Percentiles rank a stretch among this genome's conserved stretches.
Evolutionary conservation across 371 early-diverging fungal genomes (phyloP).

Genomic region (Haplosporangium sp.): DNA sequence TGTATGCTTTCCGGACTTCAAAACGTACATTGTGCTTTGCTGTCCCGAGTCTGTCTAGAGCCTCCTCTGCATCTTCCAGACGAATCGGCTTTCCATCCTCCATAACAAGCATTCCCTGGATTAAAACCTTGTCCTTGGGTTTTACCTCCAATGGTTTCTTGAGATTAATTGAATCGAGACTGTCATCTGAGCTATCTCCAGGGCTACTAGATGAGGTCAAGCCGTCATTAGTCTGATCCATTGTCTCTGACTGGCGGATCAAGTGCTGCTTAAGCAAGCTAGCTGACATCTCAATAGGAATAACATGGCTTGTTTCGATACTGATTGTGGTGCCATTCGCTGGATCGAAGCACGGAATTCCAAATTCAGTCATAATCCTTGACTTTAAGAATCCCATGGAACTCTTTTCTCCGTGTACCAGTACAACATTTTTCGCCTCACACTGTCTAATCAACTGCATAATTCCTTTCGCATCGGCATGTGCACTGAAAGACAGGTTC

Average conservation of each 20-base stretch:
- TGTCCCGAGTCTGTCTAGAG: conserved; percentile 39
- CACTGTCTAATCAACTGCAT: conserved; percentile 96
- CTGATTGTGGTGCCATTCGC: conserved; percentile 86
- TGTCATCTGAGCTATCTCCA: conserved; percentile 46
- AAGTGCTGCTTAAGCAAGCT: conserved; percentile 62
- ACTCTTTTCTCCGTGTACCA: conserved; percentile 98
- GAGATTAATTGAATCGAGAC: conserved; percentile 13
- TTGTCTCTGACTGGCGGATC: conserved; percentile 38
- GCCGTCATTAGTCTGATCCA: conserved; percentile 22
- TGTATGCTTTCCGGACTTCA: conserved; percentile 50
- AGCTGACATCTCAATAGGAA: conserved; percentile 69
- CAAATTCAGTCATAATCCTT: conserved; percentile 86
- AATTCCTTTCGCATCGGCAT: conserved; percentile 99
- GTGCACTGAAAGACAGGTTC: conserved; percentile 98
- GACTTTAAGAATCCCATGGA: conserved; percentile 92
- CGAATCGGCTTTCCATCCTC: conserved; percentile 55
- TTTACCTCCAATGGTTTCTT: conserved; percentile 26
- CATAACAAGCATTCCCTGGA: conserved; percentile 59
- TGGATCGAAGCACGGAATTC: conserved; percentile 89
- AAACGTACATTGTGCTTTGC: conserved; percentile 52
- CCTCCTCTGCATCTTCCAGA: conserved; percentile 54
- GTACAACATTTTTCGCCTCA: conserved; percentile 93
- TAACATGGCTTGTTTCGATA: conserved; percentile 71
- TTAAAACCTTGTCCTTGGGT: conserved; percentile 54
- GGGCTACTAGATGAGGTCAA: conserved; percentile 45